Base-by-base conservation (phyloP, 208 protist species). In the Trypanosoma rangeli region DNA sequence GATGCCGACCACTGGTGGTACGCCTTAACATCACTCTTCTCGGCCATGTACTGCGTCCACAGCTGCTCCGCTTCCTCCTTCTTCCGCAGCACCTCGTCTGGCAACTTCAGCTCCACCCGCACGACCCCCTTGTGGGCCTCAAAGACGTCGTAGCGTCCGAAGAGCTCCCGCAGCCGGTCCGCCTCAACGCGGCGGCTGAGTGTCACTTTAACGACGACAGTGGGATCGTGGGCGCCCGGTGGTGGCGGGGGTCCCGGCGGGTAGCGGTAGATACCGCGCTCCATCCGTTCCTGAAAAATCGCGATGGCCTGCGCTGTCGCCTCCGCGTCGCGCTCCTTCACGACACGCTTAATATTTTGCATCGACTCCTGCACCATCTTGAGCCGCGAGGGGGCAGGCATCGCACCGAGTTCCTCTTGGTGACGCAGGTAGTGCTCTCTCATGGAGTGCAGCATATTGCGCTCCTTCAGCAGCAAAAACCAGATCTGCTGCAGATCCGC, bases 401-500 rank as follows among this genome's bases (percentile, higher is more conserved):
- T 89, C 54, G 90, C 89, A 8, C 93, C 93, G 24, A 97, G 88
- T 52, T 93, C 89, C 65, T 97, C 93, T 60, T 94, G 87, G 62
- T 97, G 93, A 63, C 79, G 79, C 39, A 94, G 77, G 72, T 97
- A 96, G 77, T 96, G 91, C 68, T 87, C 81, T 66, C 91, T 90
- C 50, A 78, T 84, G 18, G 86, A 90, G 58, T 68, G 64, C 44
- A 98, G 79, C 87, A 96, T 97, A 77, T 97, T 97, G 72, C 89
- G 85, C 78, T 98, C 95, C 77, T 95, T 97, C 48, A 97, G 31
- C 24, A 97, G 73, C 4, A 84, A 49, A 55, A 97, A 89, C 94
- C 95, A 98, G 44, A 98, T 87, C 70, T 94, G 87, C 68, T 97
- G 95, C 18, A 98, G 75, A 78, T 98, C 95, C 12, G 84, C 89